phyloP scores from a whole-genome alignment of 2,329 filamentous ascomycete genomes.

The Penicillium sp. region DNA sequence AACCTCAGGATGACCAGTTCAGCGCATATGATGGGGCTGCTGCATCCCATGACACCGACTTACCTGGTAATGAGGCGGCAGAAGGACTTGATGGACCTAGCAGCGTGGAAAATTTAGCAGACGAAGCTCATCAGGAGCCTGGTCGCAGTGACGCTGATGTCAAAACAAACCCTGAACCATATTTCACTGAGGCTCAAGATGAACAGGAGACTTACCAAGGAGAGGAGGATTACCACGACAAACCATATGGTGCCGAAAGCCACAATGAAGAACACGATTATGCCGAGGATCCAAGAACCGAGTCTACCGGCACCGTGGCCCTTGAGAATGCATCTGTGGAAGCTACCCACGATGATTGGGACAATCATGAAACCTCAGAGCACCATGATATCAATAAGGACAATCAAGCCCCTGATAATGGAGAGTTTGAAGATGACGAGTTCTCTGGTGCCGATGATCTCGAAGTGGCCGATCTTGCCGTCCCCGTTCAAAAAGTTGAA shows the following conservation, averaged over 20 bases:
- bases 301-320: conserved; percentile 30
- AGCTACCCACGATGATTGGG: conserved; percentile 1
- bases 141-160: neutral
- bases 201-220: conserved; percentile 19
- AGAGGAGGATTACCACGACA: neutral
- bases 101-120: neutral
- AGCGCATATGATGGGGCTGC: neutral
- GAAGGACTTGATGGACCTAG: neutral
- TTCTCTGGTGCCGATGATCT: conserved; percentile 11
- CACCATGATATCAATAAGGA: conserved; percentile 31
- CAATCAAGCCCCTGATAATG: conserved; percentile 28
- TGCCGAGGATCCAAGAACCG: conserved; percentile 31
- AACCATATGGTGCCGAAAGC: conserved; percentile 1
- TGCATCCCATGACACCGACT: neutral
- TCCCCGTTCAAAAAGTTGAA: neutral
- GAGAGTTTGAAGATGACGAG: conserved; percentile 7
- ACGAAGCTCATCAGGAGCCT: neutral
- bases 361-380: neutral
- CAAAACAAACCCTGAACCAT: neutral
- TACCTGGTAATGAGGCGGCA: neutral
- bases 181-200: neutral
- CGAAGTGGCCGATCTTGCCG: neutral
- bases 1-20: conserved; percentile 9
- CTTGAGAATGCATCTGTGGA: conserved; percentile 14
- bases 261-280: conserved; percentile 24